phyloP scores from a whole-genome alignment of 371 early-diverging fungal species.

The Rhizomucor miehei region DNA sequence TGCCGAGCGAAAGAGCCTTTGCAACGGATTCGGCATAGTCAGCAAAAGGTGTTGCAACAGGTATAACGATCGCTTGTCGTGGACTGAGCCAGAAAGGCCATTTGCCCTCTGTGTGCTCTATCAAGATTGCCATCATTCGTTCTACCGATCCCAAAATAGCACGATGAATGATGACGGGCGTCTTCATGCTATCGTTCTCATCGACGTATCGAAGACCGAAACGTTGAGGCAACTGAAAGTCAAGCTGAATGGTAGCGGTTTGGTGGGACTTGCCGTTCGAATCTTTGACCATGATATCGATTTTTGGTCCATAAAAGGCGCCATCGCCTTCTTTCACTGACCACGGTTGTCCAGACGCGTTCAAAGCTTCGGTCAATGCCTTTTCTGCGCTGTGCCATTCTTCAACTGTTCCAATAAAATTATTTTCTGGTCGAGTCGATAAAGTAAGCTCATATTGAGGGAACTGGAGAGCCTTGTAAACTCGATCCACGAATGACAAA shows the following conservation, averaged over 20 bases:
- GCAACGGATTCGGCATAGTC: slow-evolving; percentile 47
- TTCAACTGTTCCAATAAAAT: slow-evolving; percentile 85
- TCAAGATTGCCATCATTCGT: slow-evolving; percentile 93
- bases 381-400: slow-evolving; percentile 96
- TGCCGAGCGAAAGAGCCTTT: slow-evolving; percentile 32
- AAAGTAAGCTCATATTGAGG: slow-evolving; percentile 80
- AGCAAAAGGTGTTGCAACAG: slow-evolving; percentile 58
- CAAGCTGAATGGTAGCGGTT: slow-evolving; percentile 99
- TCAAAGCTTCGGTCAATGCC: slow-evolving; percentile 75
- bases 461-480: slow-evolving; percentile 88
- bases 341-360: slow-evolving; percentile 81
- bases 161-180: slow-evolving; percentile 95
- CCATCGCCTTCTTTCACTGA: slow-evolving; percentile 97
- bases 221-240: slow-evolving; percentile 90
- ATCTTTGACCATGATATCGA: slow-evolving; percentile 98
- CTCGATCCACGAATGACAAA: slow-evolving; percentile 84
- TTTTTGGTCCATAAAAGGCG: slow-evolving; percentile 99
- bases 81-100: slow-evolving; percentile 99
- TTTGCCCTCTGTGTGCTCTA: slow-evolving; percentile 85
- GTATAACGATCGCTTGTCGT: slow-evolving; percentile 92
- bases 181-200: slow-evolving; percentile 46
- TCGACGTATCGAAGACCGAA: slow-evolving; percentile 84
- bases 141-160: slow-evolving; percentile 95
- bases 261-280: slow-evolving; percentile 93
- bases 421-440: slow-evolving; percentile 95